A percentile compares a stretch with the other conserved stretches of the same genome.
Evolutionary conservation across 2,329 filamentous ascomycete species (phyloP).

Genomic region (Ophiostoma pallidulum): DNA sequence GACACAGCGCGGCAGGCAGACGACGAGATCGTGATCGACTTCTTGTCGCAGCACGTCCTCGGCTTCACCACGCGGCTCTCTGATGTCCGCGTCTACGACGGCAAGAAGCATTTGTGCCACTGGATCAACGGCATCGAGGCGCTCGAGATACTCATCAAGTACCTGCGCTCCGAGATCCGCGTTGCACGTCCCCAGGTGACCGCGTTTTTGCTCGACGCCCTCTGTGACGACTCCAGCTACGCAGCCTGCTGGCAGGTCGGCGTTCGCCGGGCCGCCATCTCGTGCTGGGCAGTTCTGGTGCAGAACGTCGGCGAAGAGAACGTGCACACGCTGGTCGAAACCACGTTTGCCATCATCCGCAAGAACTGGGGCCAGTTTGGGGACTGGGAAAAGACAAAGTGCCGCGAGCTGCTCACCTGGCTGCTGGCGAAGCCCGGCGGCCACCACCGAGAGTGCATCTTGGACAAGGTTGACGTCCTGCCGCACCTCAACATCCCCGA

Average conservation of each 20-base stretch:
- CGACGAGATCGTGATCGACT: slow-evolving; percentile 54
- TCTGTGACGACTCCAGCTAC: slow-evolving; percentile 52
- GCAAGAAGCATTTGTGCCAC: slow-evolving; percentile 16
- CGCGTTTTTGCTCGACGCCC: slow-evolving; percentile 79
- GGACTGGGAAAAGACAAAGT: slow-evolving; percentile 46
- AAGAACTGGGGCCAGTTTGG: slow-evolving; percentile 68
- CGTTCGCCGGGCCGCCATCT: slow-evolving; percentile 70
- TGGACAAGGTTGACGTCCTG: slow-evolving; percentile 61
- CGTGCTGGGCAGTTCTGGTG: slow-evolving; percentile 75
- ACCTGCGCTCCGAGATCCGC: slow-evolving; percentile 63
- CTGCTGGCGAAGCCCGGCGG: slow-evolving; percentile 36
- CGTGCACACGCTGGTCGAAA: slow-evolving; percentile 69
- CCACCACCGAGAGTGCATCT: slow-evolving; percentile 50
- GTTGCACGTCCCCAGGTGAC: slow-evolving; percentile 84
- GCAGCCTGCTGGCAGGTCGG: slow-evolving; percentile 14
- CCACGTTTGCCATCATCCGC: slow-evolving; percentile 79
- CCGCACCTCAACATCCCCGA: slow-evolving; percentile 69
- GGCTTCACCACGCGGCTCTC: slow-evolving; percentile 80
- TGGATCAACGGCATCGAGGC: slow-evolving; percentile 48
- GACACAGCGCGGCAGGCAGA: slow-evolving; percentile 24
- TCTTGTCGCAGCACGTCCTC: slow-evolving; percentile 74
- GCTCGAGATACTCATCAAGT: slow-evolving; percentile 76
- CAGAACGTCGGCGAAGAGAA: slow-evolving; percentile 58
- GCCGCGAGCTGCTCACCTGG: slow-evolving; percentile 52
- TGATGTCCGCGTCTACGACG: slow-evolving; percentile 37